Evolutionary conservation across 116 monocot genomes (phyloP), one percentile per base, ranked within the genome.

Genomic region (Cymodocea nodosa): DNA sequence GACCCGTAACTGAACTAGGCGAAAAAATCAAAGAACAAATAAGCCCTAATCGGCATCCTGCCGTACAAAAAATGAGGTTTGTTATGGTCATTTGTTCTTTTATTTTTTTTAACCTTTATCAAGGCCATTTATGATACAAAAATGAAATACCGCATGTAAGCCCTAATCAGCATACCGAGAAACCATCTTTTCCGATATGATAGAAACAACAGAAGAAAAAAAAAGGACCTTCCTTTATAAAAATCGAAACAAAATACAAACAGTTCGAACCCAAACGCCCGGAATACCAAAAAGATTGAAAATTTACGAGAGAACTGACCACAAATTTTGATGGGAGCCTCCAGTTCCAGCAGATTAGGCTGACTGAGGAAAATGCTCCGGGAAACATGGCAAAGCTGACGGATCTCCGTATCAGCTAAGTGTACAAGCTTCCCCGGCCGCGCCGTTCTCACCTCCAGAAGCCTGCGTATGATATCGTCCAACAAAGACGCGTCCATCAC

Each of bases 291-390:
- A 66, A 66, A 51, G 15, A 23, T 52, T 3, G 17, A 53, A 51
- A 3, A 34, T 51, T 4, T 15, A 52, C 5, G 34, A 2, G 16
- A 66, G 17, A 50, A 66, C n/a, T 17, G n/a, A 87, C 93, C 93
- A 72, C 92, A 93, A 68, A 87, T 93, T 77, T 93, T 88, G 73
- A 93, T 81, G 59, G 92, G 92, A 0, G 92, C 84, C 60, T 82
- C 71, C 40, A 92, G 72, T 60, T 87, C 84, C 18, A 92, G 63
- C 30, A 92, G 82, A 49, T 74, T 78, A 57, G 92, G 87, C 79
- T 92, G 84, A 5, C 60, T 20, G 19, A 92, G 78, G 64, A 92
- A 85, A n/a, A 92, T 82, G 15, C 78, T 73, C 53, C 74, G 78
- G 17, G 92, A 84, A 7, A 60, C 78, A 35, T 65, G 51, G 70